A percentile compares a stretch with the other conserved stretches of the same genome.
phyloP scores from a whole-genome alignment of 306 rosid genomes.

The Begonia masoniana region DNA sequence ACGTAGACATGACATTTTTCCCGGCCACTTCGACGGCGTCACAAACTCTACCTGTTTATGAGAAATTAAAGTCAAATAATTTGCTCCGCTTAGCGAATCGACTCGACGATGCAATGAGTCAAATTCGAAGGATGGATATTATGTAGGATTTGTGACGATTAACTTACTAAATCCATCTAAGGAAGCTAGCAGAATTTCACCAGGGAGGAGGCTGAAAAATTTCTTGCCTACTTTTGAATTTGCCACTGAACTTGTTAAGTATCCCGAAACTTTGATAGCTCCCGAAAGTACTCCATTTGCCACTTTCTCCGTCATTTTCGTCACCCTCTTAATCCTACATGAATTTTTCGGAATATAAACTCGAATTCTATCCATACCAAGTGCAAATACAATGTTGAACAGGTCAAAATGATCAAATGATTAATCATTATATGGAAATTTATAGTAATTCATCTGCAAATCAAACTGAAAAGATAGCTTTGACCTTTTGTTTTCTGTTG shows the following conservation, averaged over 20 bases:
- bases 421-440: too few relatives aligned
- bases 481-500: too few relatives aligned
- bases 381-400: too few relatives aligned
- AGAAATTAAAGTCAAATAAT: not conserved
- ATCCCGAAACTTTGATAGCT: constrained; percentile 37
- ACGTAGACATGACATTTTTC: constrained; percentile 79
- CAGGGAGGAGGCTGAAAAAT: constrained; percentile 32
- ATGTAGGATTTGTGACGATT: too few relatives aligned
- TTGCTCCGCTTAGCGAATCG: too few relatives aligned
- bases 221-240: constrained; percentile 47
- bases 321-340: constrained; percentile 77
- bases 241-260: constrained; percentile 52
- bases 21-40: constrained; percentile 95
- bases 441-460: too few relatives aligned
- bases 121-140: too few relatives aligned
- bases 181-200: constrained; percentile 35
- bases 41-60: constrained; percentile 56
- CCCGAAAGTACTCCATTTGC: constrained; percentile 86
- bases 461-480: too few relatives aligned
- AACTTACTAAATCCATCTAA: constrained; percentile 41
- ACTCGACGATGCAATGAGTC: too few relatives aligned
- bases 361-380: too few relatives aligned
- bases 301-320: constrained; percentile 80
- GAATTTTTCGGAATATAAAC: not conserved
- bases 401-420: too few relatives aligned